phyloP scores from a whole-genome alignment of 106 monocot genomes.

The Chionographis japonica region DNA sequence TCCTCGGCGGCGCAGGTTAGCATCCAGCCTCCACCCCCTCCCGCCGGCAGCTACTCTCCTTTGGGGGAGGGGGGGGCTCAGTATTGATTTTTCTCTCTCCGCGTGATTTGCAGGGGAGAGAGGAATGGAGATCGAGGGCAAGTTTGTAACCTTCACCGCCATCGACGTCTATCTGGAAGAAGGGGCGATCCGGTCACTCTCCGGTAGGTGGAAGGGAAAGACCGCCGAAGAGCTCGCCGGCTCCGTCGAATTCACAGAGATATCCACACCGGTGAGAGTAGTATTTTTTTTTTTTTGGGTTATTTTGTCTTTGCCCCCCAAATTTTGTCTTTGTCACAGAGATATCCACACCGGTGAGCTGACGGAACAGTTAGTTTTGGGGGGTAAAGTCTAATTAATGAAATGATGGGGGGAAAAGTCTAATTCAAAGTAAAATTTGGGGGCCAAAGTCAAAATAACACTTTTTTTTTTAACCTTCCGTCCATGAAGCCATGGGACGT shows the following conservation, averaged over 20 bases:
- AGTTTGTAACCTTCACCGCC: constrained; percentile 42
- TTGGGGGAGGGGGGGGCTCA: too few relatives aligned
- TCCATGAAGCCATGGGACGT: too few relatives aligned
- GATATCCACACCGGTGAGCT: too few relatives aligned
- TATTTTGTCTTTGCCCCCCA: too few relatives aligned
- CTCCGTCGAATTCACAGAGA: constrained; percentile 36
- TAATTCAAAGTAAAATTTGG: too few relatives aligned
- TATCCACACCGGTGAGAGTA: constrained; percentile 22
- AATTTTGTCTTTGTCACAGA: too few relatives aligned
- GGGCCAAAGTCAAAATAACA: too few relatives aligned
- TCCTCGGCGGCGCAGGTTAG: constrained; percentile 79
- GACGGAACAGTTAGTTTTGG: too few relatives aligned
- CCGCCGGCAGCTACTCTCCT: background rate
- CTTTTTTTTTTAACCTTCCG: too few relatives aligned
- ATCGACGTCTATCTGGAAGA: constrained; percentile 54
- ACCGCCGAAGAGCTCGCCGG: constrained; percentile 22
- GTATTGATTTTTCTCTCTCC: background rate
- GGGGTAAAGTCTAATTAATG: too few relatives aligned
- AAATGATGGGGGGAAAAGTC: too few relatives aligned
- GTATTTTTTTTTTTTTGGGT: too few relatives aligned
- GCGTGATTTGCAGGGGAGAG: constrained; percentile 28
- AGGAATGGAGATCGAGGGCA: constrained; percentile 40
- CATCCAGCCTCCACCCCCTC: background rate
- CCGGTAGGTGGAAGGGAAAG: constrained; percentile 53
- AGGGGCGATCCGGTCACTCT: constrained; percentile 12